A percentile compares a stretch with the other conserved stretches of the same genome.
phyloP scores from a whole-genome alignment of 2,329 filamentous ascomycete species.

The Fusarium sublunatum region DNA sequence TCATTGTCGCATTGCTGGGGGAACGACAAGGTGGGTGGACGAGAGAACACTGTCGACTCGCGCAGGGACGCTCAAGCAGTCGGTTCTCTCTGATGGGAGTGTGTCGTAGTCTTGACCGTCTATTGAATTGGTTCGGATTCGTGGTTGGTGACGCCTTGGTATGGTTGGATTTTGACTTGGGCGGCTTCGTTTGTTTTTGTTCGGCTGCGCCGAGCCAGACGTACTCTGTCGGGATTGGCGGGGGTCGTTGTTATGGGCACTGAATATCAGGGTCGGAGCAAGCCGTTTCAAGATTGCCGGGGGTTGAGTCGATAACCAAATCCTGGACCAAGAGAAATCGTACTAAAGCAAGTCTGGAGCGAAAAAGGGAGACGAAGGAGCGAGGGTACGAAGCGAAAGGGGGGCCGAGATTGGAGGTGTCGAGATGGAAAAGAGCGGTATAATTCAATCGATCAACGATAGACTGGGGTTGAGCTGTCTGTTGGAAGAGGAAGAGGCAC shows the following conservation, averaged over 20 bases:
- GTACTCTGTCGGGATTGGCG: conserved; percentile 29
- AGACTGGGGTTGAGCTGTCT: conserved; percentile 27
- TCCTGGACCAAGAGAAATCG: conserved; percentile 32
- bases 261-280: conserved; percentile 40
- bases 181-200: conserved; percentile 39
- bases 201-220: conserved; percentile 26
- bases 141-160: conserved; percentile 18
- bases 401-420: conserved; percentile 14
- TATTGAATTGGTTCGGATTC: conserved; percentile 12
- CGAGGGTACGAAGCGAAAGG: conserved; percentile 40
- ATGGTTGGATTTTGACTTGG: conserved; percentile 18
- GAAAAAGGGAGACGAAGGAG: conserved; percentile 39
- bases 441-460: conserved; percentile 44
- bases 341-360: conserved; percentile 40
- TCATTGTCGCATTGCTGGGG: conserved; percentile 51
- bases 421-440: conserved; percentile 15
- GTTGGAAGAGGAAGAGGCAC: conserved; percentile 16
- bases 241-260: conserved; percentile 39
- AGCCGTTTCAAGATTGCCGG: conserved; percentile 46
- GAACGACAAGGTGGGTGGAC: conserved; percentile 20
- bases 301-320: conserved; percentile 39
- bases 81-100: neutral
- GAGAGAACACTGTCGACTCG: conserved; percentile 31
- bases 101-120: neutral
- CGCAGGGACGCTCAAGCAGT: conserved; percentile 12